Conservation (phyloP, 2,329 filamentous ascomycete genomes). For the Sclerotiophoma versabilis region DNA sequence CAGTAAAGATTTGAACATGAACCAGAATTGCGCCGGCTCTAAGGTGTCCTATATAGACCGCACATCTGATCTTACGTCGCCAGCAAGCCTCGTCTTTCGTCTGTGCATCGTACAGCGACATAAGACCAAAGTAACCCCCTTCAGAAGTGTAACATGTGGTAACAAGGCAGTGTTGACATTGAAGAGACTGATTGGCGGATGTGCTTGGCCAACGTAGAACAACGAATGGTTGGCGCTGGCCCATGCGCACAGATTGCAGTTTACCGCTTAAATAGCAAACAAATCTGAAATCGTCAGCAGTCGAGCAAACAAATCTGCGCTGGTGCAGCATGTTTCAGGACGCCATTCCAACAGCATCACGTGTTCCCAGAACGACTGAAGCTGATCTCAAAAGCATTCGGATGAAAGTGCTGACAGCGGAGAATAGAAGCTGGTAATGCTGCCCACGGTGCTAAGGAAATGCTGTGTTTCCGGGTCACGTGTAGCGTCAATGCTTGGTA, state of each 20-base stretch:
- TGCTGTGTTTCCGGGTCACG: neutral
- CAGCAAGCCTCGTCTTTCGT: neutral
- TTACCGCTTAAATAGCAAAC: conserved; percentile 2
- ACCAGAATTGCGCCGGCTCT: too few relatives aligned
- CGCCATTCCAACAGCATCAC: neutral
- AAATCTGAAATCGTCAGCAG: neutral
- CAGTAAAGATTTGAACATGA: too few relatives aligned
- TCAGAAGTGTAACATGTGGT: neutral
- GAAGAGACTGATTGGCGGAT: neutral
- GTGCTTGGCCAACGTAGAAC: neutral
- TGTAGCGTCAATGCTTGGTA: neutral
- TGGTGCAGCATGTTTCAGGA: neutral
- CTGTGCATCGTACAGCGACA: neutral
- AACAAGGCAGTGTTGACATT: neutral
- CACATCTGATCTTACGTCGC: neutral
- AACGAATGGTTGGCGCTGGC: neutral
- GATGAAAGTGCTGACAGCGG: neutral
- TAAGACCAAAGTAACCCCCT: neutral
- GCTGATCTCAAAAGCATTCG: neutral
- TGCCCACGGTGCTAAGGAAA: neutral
- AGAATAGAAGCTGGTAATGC: neutral
- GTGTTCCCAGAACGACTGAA: neutral
- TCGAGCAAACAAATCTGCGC: neutral
- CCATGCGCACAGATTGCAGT: neutral
- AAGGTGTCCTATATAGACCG: neutral